phyloP scores from a whole-genome alignment of 305 asterid genomes.

The Ajuga reptans region DNA sequence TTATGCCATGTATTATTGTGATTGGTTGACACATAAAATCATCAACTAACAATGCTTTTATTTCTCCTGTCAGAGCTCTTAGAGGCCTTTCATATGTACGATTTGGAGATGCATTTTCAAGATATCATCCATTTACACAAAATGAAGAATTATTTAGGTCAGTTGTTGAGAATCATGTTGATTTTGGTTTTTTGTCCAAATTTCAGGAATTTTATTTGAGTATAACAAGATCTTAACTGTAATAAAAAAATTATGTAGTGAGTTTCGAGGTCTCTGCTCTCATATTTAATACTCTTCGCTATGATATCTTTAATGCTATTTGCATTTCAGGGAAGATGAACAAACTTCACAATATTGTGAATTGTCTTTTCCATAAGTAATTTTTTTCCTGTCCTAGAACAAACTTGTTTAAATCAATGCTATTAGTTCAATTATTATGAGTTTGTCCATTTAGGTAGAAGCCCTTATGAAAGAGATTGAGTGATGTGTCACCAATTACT shows the following conservation, averaged over 20 bases:
- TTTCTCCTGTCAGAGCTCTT: slow-evolving; percentile 61
- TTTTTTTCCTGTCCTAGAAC: slow-evolving; percentile 1
- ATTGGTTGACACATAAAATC: slow-evolving; percentile 21
- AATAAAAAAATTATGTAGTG: not conserved
- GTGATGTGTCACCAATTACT: slow-evolving; percentile 1
- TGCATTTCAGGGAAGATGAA: slow-evolving; percentile 8
- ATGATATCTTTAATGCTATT: not conserved
- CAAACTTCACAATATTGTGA: not conserved
- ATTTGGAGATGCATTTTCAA: slow-evolving; percentile 92
- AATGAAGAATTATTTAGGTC: slow-evolving; percentile 87
- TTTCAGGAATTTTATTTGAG: not conserved
- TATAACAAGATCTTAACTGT: not conserved
- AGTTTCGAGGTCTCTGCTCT: not conserved
- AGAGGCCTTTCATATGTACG: slow-evolving; percentile 77
- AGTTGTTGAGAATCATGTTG: slow-evolving; percentile 15
- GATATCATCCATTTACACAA: slow-evolving; percentile 69
- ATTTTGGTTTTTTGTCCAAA: not conserved
- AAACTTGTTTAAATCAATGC: not conserved
- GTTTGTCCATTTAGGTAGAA: not conserved
- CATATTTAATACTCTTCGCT: not conserved
- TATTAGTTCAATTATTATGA: not conserved
- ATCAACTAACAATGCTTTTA: slow-evolving; percentile 25
- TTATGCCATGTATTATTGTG: slow-evolving; percentile 24
- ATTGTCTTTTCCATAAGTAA: not conserved
- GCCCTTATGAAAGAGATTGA: not conserved